phyloP scores from a whole-genome alignment of 2,329 filamentous ascomycete genomes.

The Epicoccum sorghinum region DNA sequence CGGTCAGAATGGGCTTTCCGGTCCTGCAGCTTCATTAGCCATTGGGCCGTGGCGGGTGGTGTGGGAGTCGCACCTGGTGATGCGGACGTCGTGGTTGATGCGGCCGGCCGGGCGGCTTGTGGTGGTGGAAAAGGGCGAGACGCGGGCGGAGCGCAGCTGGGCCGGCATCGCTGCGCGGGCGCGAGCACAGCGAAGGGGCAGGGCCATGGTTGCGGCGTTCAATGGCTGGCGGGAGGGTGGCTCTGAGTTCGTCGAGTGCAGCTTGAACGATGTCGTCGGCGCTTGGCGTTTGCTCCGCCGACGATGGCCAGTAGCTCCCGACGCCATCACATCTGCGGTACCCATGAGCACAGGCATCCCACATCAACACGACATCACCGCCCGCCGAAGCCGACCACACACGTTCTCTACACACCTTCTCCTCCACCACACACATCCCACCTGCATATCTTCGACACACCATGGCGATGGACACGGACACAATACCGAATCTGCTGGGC shows the following conservation, averaged over 20 bases:
- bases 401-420: slow-evolving; percentile 8
- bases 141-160: slow-evolving; percentile 37
- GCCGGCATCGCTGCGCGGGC: slow-evolving; percentile 46
- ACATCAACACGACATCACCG: slow-evolving; percentile 17
- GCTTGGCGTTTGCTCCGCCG: slow-evolving; percentile 29
- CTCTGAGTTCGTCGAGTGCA: slow-evolving; percentile 35
- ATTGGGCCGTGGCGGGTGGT: neutral
- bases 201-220: slow-evolving; percentile 47
- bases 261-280: slow-evolving; percentile 25
- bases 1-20: slow-evolving; percentile 90
- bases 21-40: slow-evolving; percentile 60
- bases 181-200: slow-evolving; percentile 49
- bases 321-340: slow-evolving; percentile 14
- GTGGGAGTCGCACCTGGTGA: slow-evolving; percentile 62
- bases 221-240: slow-evolving; percentile 44
- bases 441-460: neutral
- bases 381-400: neutral
- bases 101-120: slow-evolving; percentile 32
- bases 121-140: slow-evolving; percentile 36
- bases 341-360: slow-evolving; percentile 14
- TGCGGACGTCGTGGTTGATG: slow-evolving; percentile 78
- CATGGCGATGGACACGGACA: slow-evolving; percentile 77
- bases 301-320: slow-evolving; percentile 22
- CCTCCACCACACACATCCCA: slow-evolving; percentile 6
- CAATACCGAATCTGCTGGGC: slow-evolving; percentile 88